These are phyloP conservation scores for Fusarium sp. DNA, from an alignment of 2,329 filamentous ascomycete species.

Conservation along the genomic window DNA sequence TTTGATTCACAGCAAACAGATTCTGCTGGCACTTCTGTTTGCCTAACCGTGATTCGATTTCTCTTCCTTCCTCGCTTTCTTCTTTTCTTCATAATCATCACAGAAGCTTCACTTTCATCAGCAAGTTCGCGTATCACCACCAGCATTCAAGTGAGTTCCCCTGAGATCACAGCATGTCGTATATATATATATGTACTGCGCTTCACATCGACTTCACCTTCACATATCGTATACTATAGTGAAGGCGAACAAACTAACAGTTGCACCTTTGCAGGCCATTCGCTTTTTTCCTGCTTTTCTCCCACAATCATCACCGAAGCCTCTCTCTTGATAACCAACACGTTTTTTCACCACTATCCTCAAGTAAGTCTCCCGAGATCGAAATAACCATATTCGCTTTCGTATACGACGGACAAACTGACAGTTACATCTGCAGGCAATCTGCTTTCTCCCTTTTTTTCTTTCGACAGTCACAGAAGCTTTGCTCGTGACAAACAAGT, in stretches of 20 bases:
- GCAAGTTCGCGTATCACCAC: not conserved
- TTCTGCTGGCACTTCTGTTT: not conserved
- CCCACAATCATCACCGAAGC: not conserved
- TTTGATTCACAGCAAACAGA: conserved; percentile 14
- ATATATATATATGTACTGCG: not conserved
- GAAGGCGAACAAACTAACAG: not conserved
- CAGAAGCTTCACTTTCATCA: not conserved
- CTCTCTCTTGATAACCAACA: not conserved
- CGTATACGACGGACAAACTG: not conserved
- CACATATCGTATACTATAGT: not conserved
- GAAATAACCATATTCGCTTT: not conserved
- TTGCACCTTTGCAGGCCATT: not conserved
- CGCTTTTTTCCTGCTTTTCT: not conserved
- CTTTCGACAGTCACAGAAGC: not conserved
- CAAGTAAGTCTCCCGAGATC: not conserved
- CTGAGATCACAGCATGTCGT: not conserved
- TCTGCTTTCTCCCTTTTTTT: not conserved
- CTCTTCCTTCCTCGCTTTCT: not conserved
- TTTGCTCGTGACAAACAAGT: not conserved
- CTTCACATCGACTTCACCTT: not conserved
- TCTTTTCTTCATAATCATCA: not conserved
- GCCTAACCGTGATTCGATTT: not conserved
- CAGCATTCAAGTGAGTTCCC: conserved; percentile 5
- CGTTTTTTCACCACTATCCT: not conserved
- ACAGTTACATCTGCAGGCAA: not conserved